These are phyloP conservation scores for Talaromyces sp. DNA, from an alignment of 2,329 filamentous ascomycete species.

Conservation along the genomic window DNA sequence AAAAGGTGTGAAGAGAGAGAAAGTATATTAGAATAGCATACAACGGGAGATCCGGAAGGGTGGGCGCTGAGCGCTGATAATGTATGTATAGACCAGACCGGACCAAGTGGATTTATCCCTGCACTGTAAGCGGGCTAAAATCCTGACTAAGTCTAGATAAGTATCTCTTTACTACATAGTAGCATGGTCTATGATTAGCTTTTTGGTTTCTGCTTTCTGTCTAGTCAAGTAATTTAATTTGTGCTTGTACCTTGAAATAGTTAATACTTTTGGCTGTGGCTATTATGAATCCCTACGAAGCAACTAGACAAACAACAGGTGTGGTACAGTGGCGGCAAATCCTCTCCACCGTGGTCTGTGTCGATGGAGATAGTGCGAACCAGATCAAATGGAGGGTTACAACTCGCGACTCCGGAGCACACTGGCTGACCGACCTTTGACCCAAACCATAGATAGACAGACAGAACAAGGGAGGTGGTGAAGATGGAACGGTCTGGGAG, in stretches of 20 bases:
- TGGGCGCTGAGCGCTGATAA: constrained; percentile 11
- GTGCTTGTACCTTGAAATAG: neutral
- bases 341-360: neutral
- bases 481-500: constrained; percentile 7
- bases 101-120: constrained; percentile 3
- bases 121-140: neutral
- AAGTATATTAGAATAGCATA: neutral
- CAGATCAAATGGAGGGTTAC: constrained; percentile 6
- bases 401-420: neutral
- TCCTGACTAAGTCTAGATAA: constrained; percentile 6
- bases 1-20: neutral
- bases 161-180: neutral
- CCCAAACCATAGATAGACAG: neutral
- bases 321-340: constrained; percentile 1
- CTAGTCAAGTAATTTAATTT: neutral
- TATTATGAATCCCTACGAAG: too few relatives aligned
- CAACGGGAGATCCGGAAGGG: constrained; percentile 10
- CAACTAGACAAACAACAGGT: neutral
- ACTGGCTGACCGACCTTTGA: neutral
- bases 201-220: neutral
- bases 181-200: neutral
- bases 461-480: constrained; percentile 4
- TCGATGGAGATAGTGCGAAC: neutral
- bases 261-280: neutral
- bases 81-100: neutral